These are phyloP conservation scores for Lachancea nothofagi DNA, from an alignment of 805 yeast species.

Conservation along the genomic window DNA sequence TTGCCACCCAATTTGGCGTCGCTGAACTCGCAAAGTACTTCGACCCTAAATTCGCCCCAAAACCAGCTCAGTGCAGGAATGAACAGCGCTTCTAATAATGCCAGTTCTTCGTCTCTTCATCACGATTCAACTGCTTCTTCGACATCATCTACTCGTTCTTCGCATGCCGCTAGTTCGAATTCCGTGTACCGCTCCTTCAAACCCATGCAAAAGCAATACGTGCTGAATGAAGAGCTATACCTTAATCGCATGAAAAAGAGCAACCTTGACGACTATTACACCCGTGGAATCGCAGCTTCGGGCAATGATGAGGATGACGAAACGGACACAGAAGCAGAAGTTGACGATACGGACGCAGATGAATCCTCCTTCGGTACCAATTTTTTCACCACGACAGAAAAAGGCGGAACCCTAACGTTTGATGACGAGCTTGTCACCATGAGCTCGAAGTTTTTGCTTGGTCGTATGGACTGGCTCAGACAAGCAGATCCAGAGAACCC, in stretches of 20 bases:
- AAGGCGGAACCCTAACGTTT: conserved; percentile 12
- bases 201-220: conserved; percentile 27
- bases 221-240: conserved; percentile 60
- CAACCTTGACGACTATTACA: conserved; percentile 63
- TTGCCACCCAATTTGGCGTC: conserved; percentile 27
- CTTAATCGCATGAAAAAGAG: conserved; percentile 57
- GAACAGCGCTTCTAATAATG: not conserved
- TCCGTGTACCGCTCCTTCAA: conserved; percentile 16
- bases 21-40: conserved; percentile 21
- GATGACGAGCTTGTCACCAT: conserved; percentile 23
- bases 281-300: conserved; percentile 50
- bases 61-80: not conserved
- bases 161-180: conserved; percentile 6
- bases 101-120: conserved; percentile 6
- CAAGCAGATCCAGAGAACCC: conserved; percentile 42
- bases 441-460: conserved; percentile 24
- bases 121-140: conserved; percentile 16
- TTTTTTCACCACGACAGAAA: conserved; percentile 16
- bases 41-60: conserved; percentile 10
- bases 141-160: conserved; percentile 19
- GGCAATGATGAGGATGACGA: conserved; percentile 32
- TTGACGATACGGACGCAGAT: conserved; percentile 30
- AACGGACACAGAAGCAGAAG: conserved; percentile 29
- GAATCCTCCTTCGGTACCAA: conserved; percentile 22
- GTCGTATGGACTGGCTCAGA: conserved; percentile 28